Conservation (phyloP, 257 asterid genomes). For the Thymus mandschuricus region DNA sequence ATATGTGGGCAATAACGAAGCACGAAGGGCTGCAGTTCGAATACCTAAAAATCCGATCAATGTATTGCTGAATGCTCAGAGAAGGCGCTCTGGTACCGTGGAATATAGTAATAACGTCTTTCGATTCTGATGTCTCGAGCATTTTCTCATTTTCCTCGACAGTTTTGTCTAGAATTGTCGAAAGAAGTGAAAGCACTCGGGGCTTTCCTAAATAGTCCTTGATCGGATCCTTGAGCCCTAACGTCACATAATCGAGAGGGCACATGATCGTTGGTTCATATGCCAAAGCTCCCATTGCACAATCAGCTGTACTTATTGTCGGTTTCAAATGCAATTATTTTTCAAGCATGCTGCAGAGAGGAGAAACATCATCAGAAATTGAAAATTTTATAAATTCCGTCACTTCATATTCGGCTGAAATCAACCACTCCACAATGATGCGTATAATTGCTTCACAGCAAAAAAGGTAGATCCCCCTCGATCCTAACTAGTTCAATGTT, state of each 20-base stretch:
- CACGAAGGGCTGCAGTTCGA: constrained; percentile 89
- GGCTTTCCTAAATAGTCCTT: constrained; percentile 70
- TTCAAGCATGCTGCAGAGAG: constrained; percentile 42
- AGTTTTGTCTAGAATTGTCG: constrained; percentile 62
- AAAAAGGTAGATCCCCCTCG: no score
- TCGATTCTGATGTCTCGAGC: constrained; percentile 45
- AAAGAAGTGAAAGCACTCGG: constrained; percentile 62
- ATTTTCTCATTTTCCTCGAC: constrained; percentile 60
- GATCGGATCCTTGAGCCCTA: constrained; percentile 63
- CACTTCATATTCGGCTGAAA: not conserved
- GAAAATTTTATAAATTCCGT: not conserved
- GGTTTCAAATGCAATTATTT: constrained; percentile 11
- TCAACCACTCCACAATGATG: no score
- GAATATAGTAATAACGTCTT: constrained; percentile 58
- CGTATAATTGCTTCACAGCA: no score
- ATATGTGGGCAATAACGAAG: constrained; percentile 76
- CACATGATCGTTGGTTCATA: constrained; percentile 41
- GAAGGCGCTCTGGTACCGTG: constrained; percentile 83
- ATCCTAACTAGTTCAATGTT: no score
- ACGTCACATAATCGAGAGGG: constrained; percentile 47
- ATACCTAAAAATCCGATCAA: constrained; percentile 83
- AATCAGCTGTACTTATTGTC: not conserved
- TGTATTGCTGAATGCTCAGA: constrained; percentile 65
- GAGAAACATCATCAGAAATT: not conserved
- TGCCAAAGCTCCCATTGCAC: constrained; percentile 60